Evolutionary conservation across 495 filamentous ascomycete species (phyloP).

Genomic region (Collariella sp.): DNA sequence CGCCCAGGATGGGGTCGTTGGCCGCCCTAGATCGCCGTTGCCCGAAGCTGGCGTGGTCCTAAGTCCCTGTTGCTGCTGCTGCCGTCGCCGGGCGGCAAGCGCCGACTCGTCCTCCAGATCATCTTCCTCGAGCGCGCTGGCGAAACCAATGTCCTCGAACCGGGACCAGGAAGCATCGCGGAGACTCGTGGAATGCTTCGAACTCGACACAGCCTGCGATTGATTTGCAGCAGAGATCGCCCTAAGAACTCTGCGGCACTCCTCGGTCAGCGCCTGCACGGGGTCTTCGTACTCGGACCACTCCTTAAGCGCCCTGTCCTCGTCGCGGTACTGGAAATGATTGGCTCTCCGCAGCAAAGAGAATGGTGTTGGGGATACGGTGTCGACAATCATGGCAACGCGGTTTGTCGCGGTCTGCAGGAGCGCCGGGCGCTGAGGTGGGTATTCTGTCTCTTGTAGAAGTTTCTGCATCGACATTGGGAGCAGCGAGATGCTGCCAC

Average conservation of each 20-base stretch:
- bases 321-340: constrained; percentile 89
- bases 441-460: constrained; percentile 89
- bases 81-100: constrained; percentile 26
- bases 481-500: constrained; percentile 69
- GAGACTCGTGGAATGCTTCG: constrained; percentile 59
- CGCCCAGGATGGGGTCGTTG: constrained; percentile 94
- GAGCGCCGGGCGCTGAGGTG: constrained; percentile 68
- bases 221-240: constrained; percentile 85
- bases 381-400: constrained; percentile 94
- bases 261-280: constrained; percentile 77
- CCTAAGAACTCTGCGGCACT: constrained; percentile 82
- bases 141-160: constrained; percentile 92
- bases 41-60: constrained; percentile 55
- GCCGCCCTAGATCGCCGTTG: constrained; percentile 58
- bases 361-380: constrained; percentile 91
- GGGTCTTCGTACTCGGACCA: constrained; percentile 88
- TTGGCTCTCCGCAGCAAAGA: constrained; percentile 83
- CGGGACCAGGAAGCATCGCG: constrained; percentile 89
- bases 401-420: constrained; percentile 75
- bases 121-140: constrained; percentile 62
- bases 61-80: constrained; percentile 37
- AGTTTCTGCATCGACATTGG: constrained; percentile 86
- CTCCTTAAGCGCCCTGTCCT: constrained; percentile 69
- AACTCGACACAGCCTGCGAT: constrained; percentile 54
- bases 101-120: constrained; percentile 52